Conservation (phyloP, 2,329 filamentous ascomycete genomes). For the Sarocladium kiliense region DNA sequence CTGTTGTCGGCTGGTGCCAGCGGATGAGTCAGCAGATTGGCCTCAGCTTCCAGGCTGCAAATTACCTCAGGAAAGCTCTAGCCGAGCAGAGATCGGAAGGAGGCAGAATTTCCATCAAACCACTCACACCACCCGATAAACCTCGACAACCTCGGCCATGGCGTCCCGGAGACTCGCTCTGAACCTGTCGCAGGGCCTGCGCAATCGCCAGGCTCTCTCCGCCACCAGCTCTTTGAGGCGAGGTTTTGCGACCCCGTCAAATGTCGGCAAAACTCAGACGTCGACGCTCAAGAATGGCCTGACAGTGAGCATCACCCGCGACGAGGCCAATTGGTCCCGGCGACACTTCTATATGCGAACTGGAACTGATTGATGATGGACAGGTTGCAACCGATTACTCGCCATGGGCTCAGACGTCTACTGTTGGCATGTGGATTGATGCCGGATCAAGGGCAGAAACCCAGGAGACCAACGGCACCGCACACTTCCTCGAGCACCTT, state of each 20-base stretch:
- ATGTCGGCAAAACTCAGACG: slow-evolving; percentile 79
- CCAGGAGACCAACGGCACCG: slow-evolving; percentile 96
- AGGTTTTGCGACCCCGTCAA: slow-evolving; percentile 84
- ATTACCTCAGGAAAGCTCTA: slow-evolving; percentile 40
- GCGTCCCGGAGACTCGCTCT: slow-evolving; percentile 96
- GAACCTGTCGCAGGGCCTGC: slow-evolving; percentile 86
- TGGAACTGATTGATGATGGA: slow-evolving; percentile 19
- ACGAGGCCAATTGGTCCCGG: slow-evolving; percentile 32
- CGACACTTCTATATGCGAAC: slow-evolving; percentile 14
- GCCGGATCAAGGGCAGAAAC: slow-evolving; percentile 97
- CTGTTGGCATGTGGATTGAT: slow-evolving; percentile 98
- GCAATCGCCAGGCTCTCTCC: slow-evolving; percentile 79
- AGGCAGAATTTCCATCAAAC: slow-evolving; percentile 49
- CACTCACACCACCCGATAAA: slow-evolving; percentile 45
- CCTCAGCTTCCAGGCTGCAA: slow-evolving; percentile 39
- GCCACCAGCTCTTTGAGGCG: slow-evolving; percentile 72
- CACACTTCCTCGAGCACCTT: slow-evolving; percentile 98
- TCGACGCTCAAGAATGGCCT: slow-evolving; percentile 97
- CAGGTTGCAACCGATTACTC: slow-evolving; percentile 98
- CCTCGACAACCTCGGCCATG: slow-evolving; percentile 60
- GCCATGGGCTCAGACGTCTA: slow-evolving; percentile 96
- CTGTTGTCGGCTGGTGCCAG: neutral
- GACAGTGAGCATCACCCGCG: slow-evolving; percentile 59
- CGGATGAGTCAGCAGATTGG: slow-evolving; percentile 13
- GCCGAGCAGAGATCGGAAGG: slow-evolving; percentile 28